Percentiles rank a stretch among this genome's conserved stretches.
Conservation (phyloP, 345 rosid genomes). For the Iberis pinnata region DNA sequence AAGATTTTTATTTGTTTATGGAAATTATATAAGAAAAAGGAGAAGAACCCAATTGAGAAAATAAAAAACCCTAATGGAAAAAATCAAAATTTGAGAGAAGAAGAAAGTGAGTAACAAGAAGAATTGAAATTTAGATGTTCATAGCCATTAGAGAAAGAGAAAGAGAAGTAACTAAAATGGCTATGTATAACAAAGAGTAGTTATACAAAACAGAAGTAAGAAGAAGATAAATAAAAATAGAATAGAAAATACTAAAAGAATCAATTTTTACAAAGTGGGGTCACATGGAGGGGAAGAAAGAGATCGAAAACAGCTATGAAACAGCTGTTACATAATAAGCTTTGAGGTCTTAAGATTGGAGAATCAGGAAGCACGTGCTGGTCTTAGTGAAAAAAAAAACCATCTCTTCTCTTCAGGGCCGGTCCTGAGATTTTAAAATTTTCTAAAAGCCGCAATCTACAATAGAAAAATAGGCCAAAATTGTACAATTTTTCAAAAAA, state of each 20-base stretch:
- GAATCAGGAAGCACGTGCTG: conserved; percentile 35
- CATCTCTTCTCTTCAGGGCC: conserved; percentile 14
- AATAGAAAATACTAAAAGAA: conserved; percentile 17
- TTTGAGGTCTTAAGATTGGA: conserved; percentile 22
- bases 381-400: conserved; percentile 21
- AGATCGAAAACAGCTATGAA: conserved; percentile 33
- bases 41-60: conserved; percentile 5
- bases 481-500: no score
- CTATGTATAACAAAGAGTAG: conserved; percentile 33
- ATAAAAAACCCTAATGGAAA: conserved; percentile 1
- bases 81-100: conserved; percentile 1
- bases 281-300: conserved; percentile 26
- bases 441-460: no score
- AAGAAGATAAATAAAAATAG: conserved; percentile 17
- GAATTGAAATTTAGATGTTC: no score
- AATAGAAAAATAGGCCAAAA: no score
- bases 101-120: no score
- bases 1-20: background rate
- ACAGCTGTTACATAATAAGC: conserved; percentile 16
- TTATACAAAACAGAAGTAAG: conserved; percentile 30
- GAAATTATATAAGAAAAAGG: background rate
- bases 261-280: conserved; percentile 27
- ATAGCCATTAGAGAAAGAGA: conserved; percentile 15
- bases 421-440: no score
- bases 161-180: conserved; percentile 32